Conservation (phyloP, 2,329 filamentous ascomycete species). For the Colletotrichum euphorbiae region DNA sequence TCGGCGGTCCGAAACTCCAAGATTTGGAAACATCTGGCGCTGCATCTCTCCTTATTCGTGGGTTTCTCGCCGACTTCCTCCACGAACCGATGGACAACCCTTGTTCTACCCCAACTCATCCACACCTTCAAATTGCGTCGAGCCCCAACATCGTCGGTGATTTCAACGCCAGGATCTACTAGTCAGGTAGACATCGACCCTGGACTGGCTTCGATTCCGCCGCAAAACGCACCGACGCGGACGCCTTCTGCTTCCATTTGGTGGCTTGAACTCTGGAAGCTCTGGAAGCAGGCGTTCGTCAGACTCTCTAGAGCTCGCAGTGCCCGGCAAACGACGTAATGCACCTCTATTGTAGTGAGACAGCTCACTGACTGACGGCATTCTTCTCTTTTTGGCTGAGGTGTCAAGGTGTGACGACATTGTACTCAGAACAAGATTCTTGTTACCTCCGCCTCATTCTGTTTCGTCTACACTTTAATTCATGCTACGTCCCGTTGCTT, state of each 20-base stretch:
- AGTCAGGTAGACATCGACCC: not conserved
- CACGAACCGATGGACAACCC: slow-evolving; percentile 32
- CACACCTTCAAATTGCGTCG: slow-evolving; percentile 26
- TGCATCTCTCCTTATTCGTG: slow-evolving; percentile 29
- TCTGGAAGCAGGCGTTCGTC: not conserved
- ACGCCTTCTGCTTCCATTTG: not conserved
- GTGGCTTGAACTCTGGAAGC: not conserved
- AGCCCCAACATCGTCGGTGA: slow-evolving; percentile 6
- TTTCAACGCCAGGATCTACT: not conserved
- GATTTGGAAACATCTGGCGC: slow-evolving; percentile 34
- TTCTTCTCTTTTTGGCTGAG: not conserved
- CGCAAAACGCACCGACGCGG: not conserved
- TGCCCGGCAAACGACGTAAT: not conserved
- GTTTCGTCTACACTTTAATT: not conserved
- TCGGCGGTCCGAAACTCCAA: slow-evolving; percentile 41
- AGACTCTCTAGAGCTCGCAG: not conserved
- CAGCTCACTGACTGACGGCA: not conserved
- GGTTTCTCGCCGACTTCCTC: slow-evolving; percentile 24
- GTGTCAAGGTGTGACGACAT: slow-evolving; percentile 1
- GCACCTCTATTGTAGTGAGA: not conserved
- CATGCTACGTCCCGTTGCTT: not conserved
- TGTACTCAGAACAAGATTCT: not conserved
- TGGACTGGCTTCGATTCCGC: not conserved
- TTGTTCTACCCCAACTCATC: slow-evolving; percentile 39
- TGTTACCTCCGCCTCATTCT: not conserved